Base-by-base conservation (phyloP, 495 filamentous ascomycete genomes). In the Podospora fimiseda region DNA sequence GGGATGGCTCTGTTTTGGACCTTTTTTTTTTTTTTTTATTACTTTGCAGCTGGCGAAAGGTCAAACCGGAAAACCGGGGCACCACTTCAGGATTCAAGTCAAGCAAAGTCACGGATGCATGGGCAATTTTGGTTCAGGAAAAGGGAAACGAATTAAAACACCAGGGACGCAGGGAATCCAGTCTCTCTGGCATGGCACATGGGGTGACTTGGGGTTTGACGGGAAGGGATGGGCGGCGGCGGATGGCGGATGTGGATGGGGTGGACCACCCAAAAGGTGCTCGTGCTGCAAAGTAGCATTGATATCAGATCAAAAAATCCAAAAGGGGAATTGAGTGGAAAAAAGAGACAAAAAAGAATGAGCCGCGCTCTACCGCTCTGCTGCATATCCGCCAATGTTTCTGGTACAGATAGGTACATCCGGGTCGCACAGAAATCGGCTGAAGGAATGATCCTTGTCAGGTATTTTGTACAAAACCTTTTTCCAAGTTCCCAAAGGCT, bases 61-160 rank as follows among this genome's bases (percentile, higher is more conserved):
- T 14, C 16, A 41, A 47, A 33, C 27, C 27, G 62, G 68, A 74
- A 77, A 77, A 75, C 68, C 68, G 70, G 74, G 74, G 70, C 72
- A 59, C 58, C 62, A 64, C 50, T 44, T 57, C 37, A 52, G 63
- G 60, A 66, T 59, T 33, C 27, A 33, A 33, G 27, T 33, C 27
- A 33, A 33, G 27, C 27, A 33, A n/a, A 68, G 67, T 68, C 66
- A 66, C 60, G 70, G 59, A 67, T 66, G 59, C 65, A 62, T 63
- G 66, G 63, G 64, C 69, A 63, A 64, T 53, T 71, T 71, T 67
- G 65, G 64, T 68, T 63, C 64, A 6, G 11, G 27, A 5, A 33
- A 33, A 33, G 63, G 54, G 65, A 69, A 71, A 71, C 70, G 70
- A 71, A 73, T 75, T 70, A 71, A 69, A 69, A 74, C 68, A 68